A percentile compares a stretch with the other conserved stretches of the same genome.
These are phyloP conservation scores for Globisporangium okanoganense DNA, from an alignment of 352 stramenopile genomes.

Conservation along the genomic window DNA sequence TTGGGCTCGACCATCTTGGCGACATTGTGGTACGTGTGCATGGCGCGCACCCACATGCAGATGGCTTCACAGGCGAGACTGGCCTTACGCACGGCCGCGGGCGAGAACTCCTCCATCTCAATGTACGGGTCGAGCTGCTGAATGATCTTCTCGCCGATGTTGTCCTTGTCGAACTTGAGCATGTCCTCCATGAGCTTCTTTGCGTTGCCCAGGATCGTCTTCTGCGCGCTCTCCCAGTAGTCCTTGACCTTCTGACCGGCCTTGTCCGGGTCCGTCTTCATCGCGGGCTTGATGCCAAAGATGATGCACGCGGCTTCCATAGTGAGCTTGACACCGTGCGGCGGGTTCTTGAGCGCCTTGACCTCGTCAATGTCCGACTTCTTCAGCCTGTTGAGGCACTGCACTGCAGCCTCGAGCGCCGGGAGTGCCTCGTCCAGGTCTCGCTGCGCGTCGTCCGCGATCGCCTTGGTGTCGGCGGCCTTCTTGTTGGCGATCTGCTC, in stretches of 20 bases:
- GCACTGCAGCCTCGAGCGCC: slow-evolving; percentile 88
- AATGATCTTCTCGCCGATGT: slow-evolving; percentile 86
- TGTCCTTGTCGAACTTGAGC: slow-evolving; percentile 89
- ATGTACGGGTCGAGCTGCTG: slow-evolving; percentile 89
- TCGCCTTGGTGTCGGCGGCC: slow-evolving; percentile 89
- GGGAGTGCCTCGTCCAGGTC: slow-evolving; percentile 92
- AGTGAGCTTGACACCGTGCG: slow-evolving; percentile 81
- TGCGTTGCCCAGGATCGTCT: slow-evolving; percentile 80
- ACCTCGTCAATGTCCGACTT: slow-evolving; percentile 95
- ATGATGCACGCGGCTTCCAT: slow-evolving; percentile 94
- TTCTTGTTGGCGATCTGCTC: slow-evolving; percentile 91
- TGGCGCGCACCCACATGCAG: slow-evolving; percentile 93
- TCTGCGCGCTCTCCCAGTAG: slow-evolving; percentile 88
- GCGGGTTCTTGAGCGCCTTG: slow-evolving; percentile 86
- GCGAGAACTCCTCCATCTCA: slow-evolving; percentile 89
- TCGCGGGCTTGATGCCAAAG: slow-evolving; percentile 91
- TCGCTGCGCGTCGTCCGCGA: slow-evolving; percentile 89
- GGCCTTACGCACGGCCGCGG: slow-evolving; percentile 85
- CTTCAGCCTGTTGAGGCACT: slow-evolving; percentile 90
- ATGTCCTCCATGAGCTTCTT: slow-evolving; percentile 91
- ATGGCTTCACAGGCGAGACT: slow-evolving; percentile 91
- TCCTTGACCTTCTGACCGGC: slow-evolving; percentile 88
- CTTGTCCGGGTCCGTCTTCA: slow-evolving; percentile 89
- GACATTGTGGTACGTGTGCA: slow-evolving; percentile 92
- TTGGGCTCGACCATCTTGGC: slow-evolving; percentile 92